Base-by-base conservation (phyloP, 2,329 filamentous ascomycete genomes). In the Aspergillus carbonarius region DNA sequence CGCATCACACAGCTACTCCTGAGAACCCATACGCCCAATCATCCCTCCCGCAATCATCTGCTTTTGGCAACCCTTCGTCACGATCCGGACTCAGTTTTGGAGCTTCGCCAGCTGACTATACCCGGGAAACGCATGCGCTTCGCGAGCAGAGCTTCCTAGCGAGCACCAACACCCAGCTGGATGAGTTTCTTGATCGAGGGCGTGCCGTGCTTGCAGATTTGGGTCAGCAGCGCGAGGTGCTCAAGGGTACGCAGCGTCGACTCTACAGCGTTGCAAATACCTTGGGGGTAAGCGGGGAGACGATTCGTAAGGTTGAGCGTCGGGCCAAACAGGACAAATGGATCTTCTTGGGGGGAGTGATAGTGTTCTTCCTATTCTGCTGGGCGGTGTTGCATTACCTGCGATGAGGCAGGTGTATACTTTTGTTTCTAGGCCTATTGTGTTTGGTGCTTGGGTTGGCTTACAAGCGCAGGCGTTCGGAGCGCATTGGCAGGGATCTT, bases 211-310 rank as follows among this genome's bases (percentile, higher is more conserved):
- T 98, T 27, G 90, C 90, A 6, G 93, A 98, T 76, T 76, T 99
- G 57, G 89, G 91, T 3, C 85, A 95, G 70, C 95, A 99, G 80
- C 85, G 91, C 55, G 93, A 98, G 73, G 93, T 97, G 80, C 82
- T 99, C 63, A 99, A 99, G 80, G 91, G 89, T 53, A 98, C 95
- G 20, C 95, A 99, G 77, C 89, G 89, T 74, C 87, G 88, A 72
- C 81, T 99, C 51, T 98, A 98, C 72, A 93, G 86, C 67, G 92
- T 97, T 18, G 95, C 91, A 6, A 98, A 96, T 72, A 98, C 95
- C 20, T 78, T 99, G 49, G 95, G 95, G 0, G 85, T 99, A 60
- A 96, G 90, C 70, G 93, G 93, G 18, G 93, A 98, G 73, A 99
- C 95, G 1, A 99, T 99, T 64, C 87, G 95, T 48, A 98, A 95